Conservation (phyloP, 163 green algal species). For the Prototheca wickerhamii region DNA sequence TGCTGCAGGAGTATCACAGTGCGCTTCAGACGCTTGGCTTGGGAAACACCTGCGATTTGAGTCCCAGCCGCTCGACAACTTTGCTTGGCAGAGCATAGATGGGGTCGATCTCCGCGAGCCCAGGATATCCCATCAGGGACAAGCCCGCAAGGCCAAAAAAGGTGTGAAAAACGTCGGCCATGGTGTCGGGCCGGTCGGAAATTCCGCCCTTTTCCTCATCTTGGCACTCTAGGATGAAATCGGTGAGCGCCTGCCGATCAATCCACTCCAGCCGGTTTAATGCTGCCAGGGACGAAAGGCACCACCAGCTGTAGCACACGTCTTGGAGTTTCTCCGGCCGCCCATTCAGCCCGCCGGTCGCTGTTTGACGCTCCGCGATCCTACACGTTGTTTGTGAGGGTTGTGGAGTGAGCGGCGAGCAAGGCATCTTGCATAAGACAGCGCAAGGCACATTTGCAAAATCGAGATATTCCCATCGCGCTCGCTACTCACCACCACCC, state of each 20-base stretch:
- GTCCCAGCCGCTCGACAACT: constrained; percentile 44
- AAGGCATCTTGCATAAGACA: too few species aligned
- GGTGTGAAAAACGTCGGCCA: constrained; percentile 95
- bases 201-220: constrained; percentile 92
- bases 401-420: not conserved
- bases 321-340: constrained; percentile 93
- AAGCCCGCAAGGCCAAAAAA: constrained; percentile 96
- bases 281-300: constrained; percentile 81
- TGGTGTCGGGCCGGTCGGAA: constrained; percentile 88
- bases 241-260: constrained; percentile 61
- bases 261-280: constrained; percentile 89
- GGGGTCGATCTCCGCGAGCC: constrained; percentile 73
- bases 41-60: not conserved
- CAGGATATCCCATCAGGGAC: constrained; percentile 69
- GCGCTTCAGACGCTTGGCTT: too few species aligned
- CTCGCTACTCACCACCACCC: constrained; percentile 30
- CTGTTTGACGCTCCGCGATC: constrained; percentile 74
- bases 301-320: constrained; percentile 98
- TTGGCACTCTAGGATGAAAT: constrained; percentile 93
- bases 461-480: too few species aligned
- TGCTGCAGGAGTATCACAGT: too few species aligned
- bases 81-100: constrained; percentile 75
- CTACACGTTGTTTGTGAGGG: constrained; percentile 22
- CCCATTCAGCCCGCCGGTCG: constrained; percentile 86
- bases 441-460: too few species aligned